phyloP scores from a whole-genome alignment of 441 rosid species.

The Pelargonium fulgidum region DNA sequence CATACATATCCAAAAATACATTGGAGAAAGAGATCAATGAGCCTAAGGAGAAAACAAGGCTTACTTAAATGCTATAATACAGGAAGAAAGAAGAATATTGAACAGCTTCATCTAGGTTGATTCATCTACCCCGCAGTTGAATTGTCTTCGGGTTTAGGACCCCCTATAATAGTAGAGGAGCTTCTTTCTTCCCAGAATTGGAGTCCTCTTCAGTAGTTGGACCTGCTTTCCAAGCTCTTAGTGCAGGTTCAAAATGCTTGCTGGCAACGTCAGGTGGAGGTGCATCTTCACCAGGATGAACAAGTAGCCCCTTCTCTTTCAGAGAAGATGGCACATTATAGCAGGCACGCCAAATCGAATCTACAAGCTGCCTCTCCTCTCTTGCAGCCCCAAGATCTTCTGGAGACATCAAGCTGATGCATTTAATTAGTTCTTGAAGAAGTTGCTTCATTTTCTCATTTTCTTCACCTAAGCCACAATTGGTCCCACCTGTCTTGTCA shows the following conservation, averaged over 20 bases:
- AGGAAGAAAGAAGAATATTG: neutral
- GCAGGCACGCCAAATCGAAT: slow-evolving; percentile 61
- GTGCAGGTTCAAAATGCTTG: slow-evolving; percentile 80
- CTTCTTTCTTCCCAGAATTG: slow-evolving; percentile 28
- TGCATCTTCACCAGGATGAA: slow-evolving; percentile 73
- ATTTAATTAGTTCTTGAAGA: slow-evolving; percentile 58
- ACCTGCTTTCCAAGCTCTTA: slow-evolving; percentile 57
- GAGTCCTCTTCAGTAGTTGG: no score
- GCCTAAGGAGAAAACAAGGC: neutral
- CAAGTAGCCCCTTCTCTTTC: slow-evolving; percentile 64
- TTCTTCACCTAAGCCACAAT: slow-evolving; percentile 36
- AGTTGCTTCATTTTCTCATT: slow-evolving; percentile 53
- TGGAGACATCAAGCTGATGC: slow-evolving; percentile 58
- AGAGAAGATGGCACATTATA: slow-evolving; percentile 72
- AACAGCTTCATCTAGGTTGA: neutral
- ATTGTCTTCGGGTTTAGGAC: slow-evolving; percentile 28
- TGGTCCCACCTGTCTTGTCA: slow-evolving; percentile 33
- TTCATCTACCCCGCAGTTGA: neutral
- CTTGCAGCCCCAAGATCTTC: slow-evolving; percentile 72
- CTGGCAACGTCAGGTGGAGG: slow-evolving; percentile 80
- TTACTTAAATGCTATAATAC: no score
- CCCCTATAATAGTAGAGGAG: slow-evolving; percentile 56
- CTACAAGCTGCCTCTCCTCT: slow-evolving; percentile 85
- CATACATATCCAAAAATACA: neutral
- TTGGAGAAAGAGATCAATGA: neutral